Conservation (phyloP, 495 filamentous ascomycete species). For the Penicillium lagena region DNA sequence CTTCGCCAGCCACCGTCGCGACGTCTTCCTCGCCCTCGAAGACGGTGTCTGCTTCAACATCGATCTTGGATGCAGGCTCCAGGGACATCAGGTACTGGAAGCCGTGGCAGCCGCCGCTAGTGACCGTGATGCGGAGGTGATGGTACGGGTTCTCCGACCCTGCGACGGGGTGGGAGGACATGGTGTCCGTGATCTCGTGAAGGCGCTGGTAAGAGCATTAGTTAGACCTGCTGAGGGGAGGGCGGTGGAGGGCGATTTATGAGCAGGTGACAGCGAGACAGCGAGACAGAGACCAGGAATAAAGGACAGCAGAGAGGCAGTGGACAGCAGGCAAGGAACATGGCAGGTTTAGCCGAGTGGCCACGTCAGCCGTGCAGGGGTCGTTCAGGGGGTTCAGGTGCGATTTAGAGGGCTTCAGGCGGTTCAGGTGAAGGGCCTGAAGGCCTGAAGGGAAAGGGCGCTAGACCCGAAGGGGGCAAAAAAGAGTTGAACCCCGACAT, state of each 20-base stretch:
- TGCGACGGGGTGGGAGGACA: conserved; percentile 32
- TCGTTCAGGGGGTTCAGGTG: no score
- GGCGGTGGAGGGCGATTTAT: background rate
- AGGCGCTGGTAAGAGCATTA: conserved; percentile 49
- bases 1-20: conserved; percentile 34
- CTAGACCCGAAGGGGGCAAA: background rate
- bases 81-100: conserved; percentile 96
- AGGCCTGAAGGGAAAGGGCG: no score
- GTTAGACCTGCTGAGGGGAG: conserved; percentile 8
- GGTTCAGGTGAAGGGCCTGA: no score
- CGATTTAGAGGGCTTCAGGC: no score
- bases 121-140: conserved; percentile 82
- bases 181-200: conserved; percentile 46
- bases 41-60: conserved; percentile 69
- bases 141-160: conserved; percentile 75
- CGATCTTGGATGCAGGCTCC: conserved; percentile 50
- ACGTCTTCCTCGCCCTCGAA: conserved; percentile 35
- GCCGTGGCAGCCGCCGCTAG: conserved; percentile 90
- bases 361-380: no score
- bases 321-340: no score
- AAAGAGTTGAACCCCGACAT: conserved; percentile 29
- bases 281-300: no score
- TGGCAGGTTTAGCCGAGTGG: no score
- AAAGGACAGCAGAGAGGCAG: no score
- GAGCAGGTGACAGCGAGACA: background rate